Base-by-base conservation (phyloP, 1,139 yeast species). In the Candida anutae region DNA sequence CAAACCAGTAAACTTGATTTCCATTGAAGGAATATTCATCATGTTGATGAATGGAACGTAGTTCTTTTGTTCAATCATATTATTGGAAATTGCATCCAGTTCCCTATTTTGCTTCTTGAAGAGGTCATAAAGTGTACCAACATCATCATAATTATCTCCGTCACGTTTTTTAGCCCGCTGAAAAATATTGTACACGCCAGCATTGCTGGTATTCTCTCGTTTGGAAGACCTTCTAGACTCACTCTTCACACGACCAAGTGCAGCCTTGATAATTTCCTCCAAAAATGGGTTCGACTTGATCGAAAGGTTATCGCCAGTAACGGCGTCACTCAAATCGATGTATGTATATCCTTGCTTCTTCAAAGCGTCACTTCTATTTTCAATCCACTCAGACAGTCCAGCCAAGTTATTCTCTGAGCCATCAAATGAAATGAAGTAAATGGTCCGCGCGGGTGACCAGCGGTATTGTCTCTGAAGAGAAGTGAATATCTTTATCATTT, bases 351-450 rank as follows among this genome's bases (percentile, higher is more conserved):
- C 83, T 37, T 79, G 78, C 26, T 71, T 63, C 33, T 65, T 57
- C 21, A 85, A 56, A 23, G 62, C 64, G 14, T 69, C 69, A 15
- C 62, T 53, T 35, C 73, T 69, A 22, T 64, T 60, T 42, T 82
- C 85, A 5, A 80, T 69, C 74, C 90, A 77, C 44, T 82, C 93
- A 0, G 93, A 69, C 22, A 87, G 68, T 0, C 98, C 98, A 0
- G 93, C 94, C 42, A 71, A 58, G 45, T 87, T 88, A 45, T 81
- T 87, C 36, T 80, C 77, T 0, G 82, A 64, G 1, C 84, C 96
- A 43, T 88, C 95, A 64, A 85, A 87, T 2, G 95, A 84, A 0
- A 77, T 75, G 54, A 90, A 87, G 43, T 79, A 78, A 6, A 90
- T 75, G 1, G 90, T 67, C 44, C 98, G 69, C 16, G 88, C 52